Evolutionary conservation across 805 yeast genomes (phyloP).

Genomic region (Spathaspora sp.): DNA sequence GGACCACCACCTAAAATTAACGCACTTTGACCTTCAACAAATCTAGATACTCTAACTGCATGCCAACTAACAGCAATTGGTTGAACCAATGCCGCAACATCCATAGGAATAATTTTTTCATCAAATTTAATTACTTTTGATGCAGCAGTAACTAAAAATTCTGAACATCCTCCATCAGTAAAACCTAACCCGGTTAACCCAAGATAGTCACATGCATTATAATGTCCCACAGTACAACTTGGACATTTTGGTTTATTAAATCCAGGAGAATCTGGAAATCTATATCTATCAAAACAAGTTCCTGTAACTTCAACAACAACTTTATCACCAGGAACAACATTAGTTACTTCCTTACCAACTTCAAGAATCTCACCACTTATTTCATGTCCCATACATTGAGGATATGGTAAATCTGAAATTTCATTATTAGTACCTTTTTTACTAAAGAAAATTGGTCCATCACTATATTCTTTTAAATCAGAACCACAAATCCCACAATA

Average conservation of each 20-base stretch:
- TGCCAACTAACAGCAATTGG: slow-evolving; percentile 62
- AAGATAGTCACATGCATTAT: slow-evolving; percentile 50
- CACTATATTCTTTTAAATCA: slow-evolving; percentile 53
- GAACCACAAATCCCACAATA: slow-evolving; percentile 66
- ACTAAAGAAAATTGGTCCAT: slow-evolving; percentile 58
- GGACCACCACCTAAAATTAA: slow-evolving; percentile 63
- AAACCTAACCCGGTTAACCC: slow-evolving; percentile 56
- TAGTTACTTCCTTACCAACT: slow-evolving; percentile 53
- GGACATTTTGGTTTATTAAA: slow-evolving; percentile 31
- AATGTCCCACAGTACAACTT: slow-evolving; percentile 46
- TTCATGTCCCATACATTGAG: slow-evolving; percentile 58
- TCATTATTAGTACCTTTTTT: slow-evolving; percentile 40
- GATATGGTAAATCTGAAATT: slow-evolving; percentile 42
- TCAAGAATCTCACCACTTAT: slow-evolving; percentile 57
- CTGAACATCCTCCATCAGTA: slow-evolving; percentile 53
- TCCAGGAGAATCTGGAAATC: slow-evolving; percentile 33
- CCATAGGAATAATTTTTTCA: slow-evolving; percentile 33
- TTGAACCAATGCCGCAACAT: slow-evolving; percentile 51
- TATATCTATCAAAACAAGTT: slow-evolving; percentile 47
- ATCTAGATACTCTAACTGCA: slow-evolving; percentile 44
- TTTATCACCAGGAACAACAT: slow-evolving; percentile 58
- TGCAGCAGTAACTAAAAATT: slow-evolving; percentile 39
- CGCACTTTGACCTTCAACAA: slow-evolving; percentile 43
- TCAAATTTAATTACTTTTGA: slow-evolving; percentile 42
- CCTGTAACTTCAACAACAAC: slow-evolving; percentile 64